Base-by-base conservation (phyloP, 2,329 filamentous ascomycete genomes). In the Pyrenophora tritici-repentis region DNA sequence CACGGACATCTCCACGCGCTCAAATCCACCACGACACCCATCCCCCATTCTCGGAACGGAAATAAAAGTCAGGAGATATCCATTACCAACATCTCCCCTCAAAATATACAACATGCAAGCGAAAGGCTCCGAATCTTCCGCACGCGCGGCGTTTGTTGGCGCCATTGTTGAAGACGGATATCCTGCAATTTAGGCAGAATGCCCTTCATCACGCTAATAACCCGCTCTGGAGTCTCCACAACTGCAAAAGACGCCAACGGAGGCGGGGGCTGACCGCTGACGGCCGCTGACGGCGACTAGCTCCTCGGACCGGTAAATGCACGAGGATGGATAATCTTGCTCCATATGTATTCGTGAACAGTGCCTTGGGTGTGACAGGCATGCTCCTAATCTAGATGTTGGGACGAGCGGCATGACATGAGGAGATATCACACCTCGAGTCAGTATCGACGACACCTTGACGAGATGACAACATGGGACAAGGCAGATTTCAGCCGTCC, bases 211-310 rank as follows among this genome's bases (percentile, higher is more conserved):
- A 31, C 47, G 36, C 47, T 46, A 50, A 10, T 6, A 50, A 39
- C 35, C 42, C 47, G 36, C 47, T 35, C 20, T 49, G 42, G 41
- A 45, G 41, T 46, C 41, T 50, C 47, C 42, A 36, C 47, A 40
- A 5, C 29, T n/a, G n/a, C 20, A 18, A 5, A 18, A 5, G 9
- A 7, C 39, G 22, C 33, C 37, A 24, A n/a, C 16, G 10, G 36
- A 22, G 39, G 35, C 33, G 31, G 47, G 41, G 42, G 20, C 35
- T 47, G 36, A 24, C 9, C 16, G 10, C 29, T 17, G 39, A 31
- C 33, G 31, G 47, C 35, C 35, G 20, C 35, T 47, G 26, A 38
- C 31, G 26, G 35, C 35, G 38, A 26, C n/a, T 24, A 26, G 14
- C 29, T 18, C 47, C 35, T 29, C 36, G 42, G 41, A 45, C 18